A percentile compares a stretch with the other conserved stretches of the same genome.
phyloP scores from a whole-genome alignment of 1,284 basidiomycete species.

The Chalciporus sp. region DNA sequence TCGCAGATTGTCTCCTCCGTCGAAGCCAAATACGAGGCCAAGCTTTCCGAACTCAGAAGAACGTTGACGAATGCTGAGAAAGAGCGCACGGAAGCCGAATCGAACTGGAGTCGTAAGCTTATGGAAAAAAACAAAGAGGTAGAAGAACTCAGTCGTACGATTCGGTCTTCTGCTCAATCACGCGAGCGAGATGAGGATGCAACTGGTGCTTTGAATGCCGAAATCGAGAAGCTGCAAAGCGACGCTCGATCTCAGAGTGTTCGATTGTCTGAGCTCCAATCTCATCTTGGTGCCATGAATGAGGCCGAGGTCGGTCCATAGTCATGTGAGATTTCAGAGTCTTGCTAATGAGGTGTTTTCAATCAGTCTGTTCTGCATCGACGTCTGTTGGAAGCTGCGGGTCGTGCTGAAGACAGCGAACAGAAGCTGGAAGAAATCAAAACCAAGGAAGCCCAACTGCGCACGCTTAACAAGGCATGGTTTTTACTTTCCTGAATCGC shows the following conservation, averaged over 20 bases:
- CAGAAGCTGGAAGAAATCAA: constrained; percentile 66
- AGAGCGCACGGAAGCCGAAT: constrained; percentile 79
- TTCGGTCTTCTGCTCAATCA: constrained; percentile 59
- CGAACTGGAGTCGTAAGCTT: constrained; percentile 82
- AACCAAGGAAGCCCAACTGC: constrained; percentile 65
- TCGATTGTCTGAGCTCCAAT: constrained; percentile 51
- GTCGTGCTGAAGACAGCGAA: constrained; percentile 51
- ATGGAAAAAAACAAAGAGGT: constrained; percentile 76
- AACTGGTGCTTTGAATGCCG: constrained; percentile 53
- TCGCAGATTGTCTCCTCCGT: constrained; percentile 76
- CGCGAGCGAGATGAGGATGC: constrained; percentile 62
- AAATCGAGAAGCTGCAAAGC: constrained; percentile 55
- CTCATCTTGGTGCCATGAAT: constrained; percentile 51
- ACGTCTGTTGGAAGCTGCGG: constrained; percentile 47
- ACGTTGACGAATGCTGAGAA: constrained; percentile 61
- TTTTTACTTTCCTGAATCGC: neutral
- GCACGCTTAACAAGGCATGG: constrained; percentile 73
- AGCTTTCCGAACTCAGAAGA: constrained; percentile 68
- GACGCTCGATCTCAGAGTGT: constrained; percentile 49
- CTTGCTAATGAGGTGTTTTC: neutral
- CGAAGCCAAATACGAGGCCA: constrained; percentile 77
- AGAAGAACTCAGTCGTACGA: constrained; percentile 65
- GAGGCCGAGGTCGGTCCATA: constrained; percentile 57
- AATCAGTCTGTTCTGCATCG: constrained; percentile 47
- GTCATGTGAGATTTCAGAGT: neutral